Percentiles rank a stretch among this genome's conserved stretches.
Evolutionary conservation across 345 rosid species (phyloP).

Genomic region (Dipteronia dyeriana): DNA sequence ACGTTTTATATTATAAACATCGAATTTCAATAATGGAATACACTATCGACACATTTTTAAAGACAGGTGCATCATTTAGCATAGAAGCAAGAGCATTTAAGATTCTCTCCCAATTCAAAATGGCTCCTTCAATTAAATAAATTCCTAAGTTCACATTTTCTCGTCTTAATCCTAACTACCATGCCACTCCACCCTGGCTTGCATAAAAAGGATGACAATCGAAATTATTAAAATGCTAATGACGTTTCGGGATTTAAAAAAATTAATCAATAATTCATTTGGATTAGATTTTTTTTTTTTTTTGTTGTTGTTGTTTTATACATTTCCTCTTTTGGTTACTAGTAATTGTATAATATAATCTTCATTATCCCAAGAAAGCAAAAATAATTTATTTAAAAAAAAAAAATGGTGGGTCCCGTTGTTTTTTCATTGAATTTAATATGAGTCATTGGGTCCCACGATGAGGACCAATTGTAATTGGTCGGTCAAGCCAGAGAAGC

Average conservation of each 20-base stretch:
- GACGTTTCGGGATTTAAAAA: not conserved
- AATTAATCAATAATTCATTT: not conserved
- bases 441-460: not conserved
- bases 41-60: too few species aligned
- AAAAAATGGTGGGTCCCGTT: not conserved
- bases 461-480: not conserved
- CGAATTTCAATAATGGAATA: too few species aligned
- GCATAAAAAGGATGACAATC: not conserved
- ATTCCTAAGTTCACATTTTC: not conserved
- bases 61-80: too few species aligned
- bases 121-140: not conserved
- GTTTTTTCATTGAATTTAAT: not conserved
- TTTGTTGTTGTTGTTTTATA: not conserved
- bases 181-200: not conserved
- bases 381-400: too few species aligned
- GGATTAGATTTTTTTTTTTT: not conserved
- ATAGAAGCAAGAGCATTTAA: too few species aligned
- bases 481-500: constrained; percentile 28
- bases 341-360: not conserved
- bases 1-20: too few species aligned
- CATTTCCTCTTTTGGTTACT: not conserved
- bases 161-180: not conserved
- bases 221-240: not conserved
- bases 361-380: not conserved
- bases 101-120: not conserved